Evolutionary conservation across 2,329 filamentous ascomycete species (phyloP).

Genomic region (Aspergillus neotritici): DNA sequence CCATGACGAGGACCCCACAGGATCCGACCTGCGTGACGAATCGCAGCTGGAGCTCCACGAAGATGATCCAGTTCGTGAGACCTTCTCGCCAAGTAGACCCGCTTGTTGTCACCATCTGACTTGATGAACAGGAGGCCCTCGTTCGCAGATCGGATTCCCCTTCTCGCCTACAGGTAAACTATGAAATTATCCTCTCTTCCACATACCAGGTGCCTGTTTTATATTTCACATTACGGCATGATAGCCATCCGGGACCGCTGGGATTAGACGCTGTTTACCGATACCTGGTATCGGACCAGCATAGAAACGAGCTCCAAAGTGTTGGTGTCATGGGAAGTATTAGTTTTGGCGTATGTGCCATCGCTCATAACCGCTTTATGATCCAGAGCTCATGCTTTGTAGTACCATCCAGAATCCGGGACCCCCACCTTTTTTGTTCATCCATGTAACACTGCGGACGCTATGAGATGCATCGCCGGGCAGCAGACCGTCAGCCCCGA

Average conservation of each 20-base stretch:
- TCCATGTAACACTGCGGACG: constrained; percentile 80
- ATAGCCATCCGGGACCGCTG: constrained; percentile 51
- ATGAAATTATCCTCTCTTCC: constrained; percentile 69
- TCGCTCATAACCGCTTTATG: constrained; percentile 18
- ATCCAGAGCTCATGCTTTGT: constrained; percentile 34
- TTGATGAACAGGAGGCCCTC: constrained; percentile 37
- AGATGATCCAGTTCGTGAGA: constrained; percentile 27
- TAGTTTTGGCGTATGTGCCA: constrained; percentile 64
- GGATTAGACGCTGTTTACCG: constrained; percentile 66
- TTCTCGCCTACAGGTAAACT: constrained; percentile 52
- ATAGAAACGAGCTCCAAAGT: constrained; percentile 55
- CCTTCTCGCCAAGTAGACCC: constrained; percentile 4
- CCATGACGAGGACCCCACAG: constrained; percentile 8
- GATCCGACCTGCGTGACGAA: constrained; percentile 11
- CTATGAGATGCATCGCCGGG: constrained; percentile 60
- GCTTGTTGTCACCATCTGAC: constrained; percentile 25
- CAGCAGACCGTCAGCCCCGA: constrained; percentile 39
- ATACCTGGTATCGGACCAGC: constrained; percentile 62
- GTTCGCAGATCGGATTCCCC: constrained; percentile 26
- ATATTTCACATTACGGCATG: constrained; percentile 64
- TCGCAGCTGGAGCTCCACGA: constrained; percentile 20
- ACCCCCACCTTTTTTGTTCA: constrained; percentile 84
- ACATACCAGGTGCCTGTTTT: constrained; percentile 70
- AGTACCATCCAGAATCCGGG: constrained; percentile 79
- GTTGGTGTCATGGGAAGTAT: constrained; percentile 66